Percentiles rank a stretch among this genome's conserved stretches.
Conservation (phyloP, 2,329 filamentous ascomycete genomes). For the Stagonosporopsis tanaceti region DNA sequence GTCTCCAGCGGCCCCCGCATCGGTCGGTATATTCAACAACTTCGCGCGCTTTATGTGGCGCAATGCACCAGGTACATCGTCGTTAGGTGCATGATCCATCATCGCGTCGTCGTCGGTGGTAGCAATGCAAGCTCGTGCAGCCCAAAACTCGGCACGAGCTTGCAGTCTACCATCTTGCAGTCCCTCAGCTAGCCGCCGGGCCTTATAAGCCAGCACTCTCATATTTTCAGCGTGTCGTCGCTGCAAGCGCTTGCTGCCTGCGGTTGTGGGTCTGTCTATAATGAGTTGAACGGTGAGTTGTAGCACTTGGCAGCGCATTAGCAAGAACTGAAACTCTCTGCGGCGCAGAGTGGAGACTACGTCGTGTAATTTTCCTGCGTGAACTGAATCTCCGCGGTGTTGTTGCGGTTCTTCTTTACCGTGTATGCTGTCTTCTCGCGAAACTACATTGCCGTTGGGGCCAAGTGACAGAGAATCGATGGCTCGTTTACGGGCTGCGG, state of each 20-base stretch:
- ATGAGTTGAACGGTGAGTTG: constrained; percentile 10
- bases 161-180: constrained; percentile 21
- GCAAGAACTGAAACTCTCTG: constrained; percentile 14
- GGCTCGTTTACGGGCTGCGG: neutral
- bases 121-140: constrained; percentile 19
- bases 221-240: neutral
- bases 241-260: neutral
- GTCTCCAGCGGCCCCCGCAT: neutral
- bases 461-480: too few relatives aligned
- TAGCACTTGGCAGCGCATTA: constrained; percentile 28
- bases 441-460: neutral
- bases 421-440: neutral
- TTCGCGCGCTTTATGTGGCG: neutral
- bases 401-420: neutral
- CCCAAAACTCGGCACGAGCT: constrained; percentile 33
- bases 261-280: constrained; percentile 2
- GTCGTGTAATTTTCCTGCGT: neutral
- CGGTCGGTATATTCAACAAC: neutral
- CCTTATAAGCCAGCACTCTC: constrained; percentile 20
- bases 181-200: constrained; percentile 16
- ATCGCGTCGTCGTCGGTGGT: neutral
- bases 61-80: neutral
- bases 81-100: too few relatives aligned
- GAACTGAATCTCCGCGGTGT: neutral
- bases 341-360: neutral